Conservation (phyloP, 257 asterid species). For the Verbena officinalis region DNA sequence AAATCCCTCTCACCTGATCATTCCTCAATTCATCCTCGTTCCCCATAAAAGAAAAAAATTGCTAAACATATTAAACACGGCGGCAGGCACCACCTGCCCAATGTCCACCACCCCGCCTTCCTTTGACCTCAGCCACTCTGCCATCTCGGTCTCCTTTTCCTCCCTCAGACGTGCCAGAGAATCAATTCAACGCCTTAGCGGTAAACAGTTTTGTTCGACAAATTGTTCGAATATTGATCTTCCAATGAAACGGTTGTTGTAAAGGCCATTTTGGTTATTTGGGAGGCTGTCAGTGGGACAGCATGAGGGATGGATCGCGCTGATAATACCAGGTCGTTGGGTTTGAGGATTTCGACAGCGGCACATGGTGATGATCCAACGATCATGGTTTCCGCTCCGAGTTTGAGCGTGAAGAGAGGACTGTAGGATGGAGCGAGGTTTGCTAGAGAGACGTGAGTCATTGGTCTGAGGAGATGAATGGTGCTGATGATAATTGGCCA, state of each 20-base stretch:
- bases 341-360: constrained; percentile 44
- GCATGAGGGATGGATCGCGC: constrained; percentile 38
- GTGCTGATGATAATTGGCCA: constrained; percentile 56
- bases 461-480: constrained; percentile 30
- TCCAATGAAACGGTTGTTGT: constrained; percentile 34
- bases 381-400: constrained; percentile 36
- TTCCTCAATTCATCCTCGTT: constrained; percentile 32
- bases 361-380: constrained; percentile 52
- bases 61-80: constrained; percentile 43
- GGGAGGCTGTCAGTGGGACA: constrained; percentile 3
- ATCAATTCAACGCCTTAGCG: constrained; percentile 34
- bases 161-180: constrained; percentile 28
- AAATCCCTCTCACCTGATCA: constrained; percentile 28
- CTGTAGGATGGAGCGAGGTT: constrained; percentile 43
- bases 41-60: constrained; percentile 37
- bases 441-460: constrained; percentile 35
- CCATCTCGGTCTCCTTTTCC: constrained; percentile 40
- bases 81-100: constrained; percentile 32
- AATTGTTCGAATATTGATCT: constrained; percentile 26
- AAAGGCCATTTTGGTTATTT: constrained; percentile 36
- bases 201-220: constrained; percentile 48
- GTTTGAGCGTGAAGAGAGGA: constrained; percentile 41
- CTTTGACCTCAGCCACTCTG: constrained; percentile 35
- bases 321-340: constrained; percentile 36
- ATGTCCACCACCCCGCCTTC: constrained; percentile 35